phyloP scores from a whole-genome alignment of 2,329 filamentous ascomycete genomes.

The Sarocladium strictum region DNA sequence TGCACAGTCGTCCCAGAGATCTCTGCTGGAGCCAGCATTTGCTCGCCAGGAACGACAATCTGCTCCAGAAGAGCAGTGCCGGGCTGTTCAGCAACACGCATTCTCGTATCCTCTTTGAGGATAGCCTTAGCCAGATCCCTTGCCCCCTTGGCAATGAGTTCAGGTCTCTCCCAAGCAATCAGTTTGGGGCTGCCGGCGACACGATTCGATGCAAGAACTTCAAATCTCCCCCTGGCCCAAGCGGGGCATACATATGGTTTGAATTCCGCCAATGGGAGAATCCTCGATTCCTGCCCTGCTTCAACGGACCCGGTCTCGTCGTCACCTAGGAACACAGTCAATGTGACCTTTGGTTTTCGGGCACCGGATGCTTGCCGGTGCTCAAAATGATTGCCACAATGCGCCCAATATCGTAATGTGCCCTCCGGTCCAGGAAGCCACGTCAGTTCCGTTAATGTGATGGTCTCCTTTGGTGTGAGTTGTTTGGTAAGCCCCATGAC shows the following conservation, averaged over 20 bases:
- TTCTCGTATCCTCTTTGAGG: slow-evolving; percentile 29
- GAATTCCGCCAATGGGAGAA: slow-evolving; percentile 19
- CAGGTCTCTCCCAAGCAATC: slow-evolving; percentile 42
- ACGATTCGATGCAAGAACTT: slow-evolving; percentile 36
- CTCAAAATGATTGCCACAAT: slow-evolving; percentile 29
- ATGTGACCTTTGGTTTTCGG: slow-evolving; percentile 32
- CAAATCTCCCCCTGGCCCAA: slow-evolving; percentile 40
- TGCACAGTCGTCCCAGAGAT: slow-evolving; percentile 21
- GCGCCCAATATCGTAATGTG: slow-evolving; percentile 50
- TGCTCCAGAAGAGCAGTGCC: slow-evolving; percentile 25
- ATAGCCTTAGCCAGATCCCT: slow-evolving; percentile 34
- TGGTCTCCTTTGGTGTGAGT: slow-evolving; percentile 45
- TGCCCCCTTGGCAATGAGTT: slow-evolving; percentile 36
- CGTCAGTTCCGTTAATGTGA: slow-evolving; percentile 55
- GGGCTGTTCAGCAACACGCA: slow-evolving; percentile 22
- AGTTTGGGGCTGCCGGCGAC: slow-evolving; percentile 35
- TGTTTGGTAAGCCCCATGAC: slow-evolving; percentile 32
- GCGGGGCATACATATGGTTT: slow-evolving; percentile 37
- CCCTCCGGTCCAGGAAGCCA: slow-evolving; percentile 64
- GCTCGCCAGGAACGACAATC: slow-evolving; percentile 22
- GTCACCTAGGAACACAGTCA: slow-evolving; percentile 42
- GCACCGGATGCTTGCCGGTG: slow-evolving; percentile 15
- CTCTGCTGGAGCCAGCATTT: slow-evolving; percentile 16
- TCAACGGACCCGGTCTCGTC: slow-evolving; percentile 14
- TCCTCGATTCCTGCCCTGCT: neutral